Percentiles rank a stretch among this genome's conserved stretches.
phyloP scores from a whole-genome alignment of 1,139 yeast species.

The Geotrichum armillariae region DNA sequence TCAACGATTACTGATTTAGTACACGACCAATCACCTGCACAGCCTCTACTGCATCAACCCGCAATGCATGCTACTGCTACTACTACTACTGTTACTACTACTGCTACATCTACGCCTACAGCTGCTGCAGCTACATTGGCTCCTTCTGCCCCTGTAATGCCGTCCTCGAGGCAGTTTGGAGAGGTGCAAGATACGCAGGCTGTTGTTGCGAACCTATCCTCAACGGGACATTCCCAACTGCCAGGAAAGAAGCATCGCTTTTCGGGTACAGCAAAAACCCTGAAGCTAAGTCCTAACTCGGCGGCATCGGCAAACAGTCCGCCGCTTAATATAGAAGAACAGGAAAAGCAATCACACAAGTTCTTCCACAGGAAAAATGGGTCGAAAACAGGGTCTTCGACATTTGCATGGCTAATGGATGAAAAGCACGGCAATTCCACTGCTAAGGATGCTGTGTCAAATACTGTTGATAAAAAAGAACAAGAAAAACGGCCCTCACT shows the following conservation, averaged over 20 bases:
- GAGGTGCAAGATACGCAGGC: not conserved
- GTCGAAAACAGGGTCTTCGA: conserved; percentile 8
- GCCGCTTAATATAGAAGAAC: conserved; percentile 1
- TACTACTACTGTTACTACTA: not conserved
- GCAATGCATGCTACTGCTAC: not conserved
- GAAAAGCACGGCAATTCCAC: conserved; percentile 3
- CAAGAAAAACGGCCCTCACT: conserved; percentile 13
- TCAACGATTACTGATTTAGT: not conserved
- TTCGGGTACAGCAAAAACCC: not conserved
- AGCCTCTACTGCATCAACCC: not conserved
- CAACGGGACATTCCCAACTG: not conserved
- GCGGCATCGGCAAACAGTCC: not conserved
- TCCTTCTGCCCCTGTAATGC: conserved; percentile 5
- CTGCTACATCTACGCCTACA: conserved; percentile 2
- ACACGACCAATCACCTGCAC: not conserved
- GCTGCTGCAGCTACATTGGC: not conserved
- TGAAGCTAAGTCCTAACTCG: not conserved
- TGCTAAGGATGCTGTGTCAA: not conserved
- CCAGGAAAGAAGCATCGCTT: conserved; percentile 1
- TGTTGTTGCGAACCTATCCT: conserved; percentile 39
- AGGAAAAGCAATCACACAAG: conserved; percentile 5
- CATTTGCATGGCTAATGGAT: conserved; percentile 12
- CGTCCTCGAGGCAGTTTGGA: conserved; percentile 3
- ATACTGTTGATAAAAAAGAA: not conserved
- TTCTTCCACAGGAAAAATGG: conserved; percentile 15